Conservation (phyloP, 1,139 yeast species). For the Nematodospora anomalae region DNA sequence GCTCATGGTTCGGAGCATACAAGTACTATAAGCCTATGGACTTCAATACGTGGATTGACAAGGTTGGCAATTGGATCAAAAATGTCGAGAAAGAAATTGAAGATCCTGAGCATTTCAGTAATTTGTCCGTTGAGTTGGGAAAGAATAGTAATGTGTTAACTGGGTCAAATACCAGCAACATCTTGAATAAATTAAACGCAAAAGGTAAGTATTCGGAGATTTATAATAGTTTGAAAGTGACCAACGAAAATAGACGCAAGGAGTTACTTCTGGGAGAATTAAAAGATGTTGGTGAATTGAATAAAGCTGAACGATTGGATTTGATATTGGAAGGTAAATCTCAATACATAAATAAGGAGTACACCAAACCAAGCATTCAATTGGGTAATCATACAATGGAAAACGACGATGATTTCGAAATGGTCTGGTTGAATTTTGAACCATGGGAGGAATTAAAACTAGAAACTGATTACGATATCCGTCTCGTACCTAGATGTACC, state of each 20-base stretch:
- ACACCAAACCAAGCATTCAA: slow-evolving; percentile 38
- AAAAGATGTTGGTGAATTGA: slow-evolving; percentile 34
- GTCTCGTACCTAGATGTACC: slow-evolving; percentile 39
- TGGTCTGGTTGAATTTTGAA: slow-evolving; percentile 49
- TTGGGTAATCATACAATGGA: slow-evolving; percentile 39
- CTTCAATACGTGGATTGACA: slow-evolving; percentile 45
- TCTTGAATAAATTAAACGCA: slow-evolving; percentile 16
- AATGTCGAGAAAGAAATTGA: slow-evolving; percentile 17
- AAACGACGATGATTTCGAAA: slow-evolving; percentile 43
- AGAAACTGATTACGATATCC: slow-evolving; percentile 46
- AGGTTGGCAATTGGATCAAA: slow-evolving; percentile 32
- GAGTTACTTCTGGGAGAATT: slow-evolving; percentile 29
- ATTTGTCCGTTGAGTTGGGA: slow-evolving; percentile 13
- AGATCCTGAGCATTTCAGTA: slow-evolving; percentile 11
- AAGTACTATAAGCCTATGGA: slow-evolving; percentile 53
- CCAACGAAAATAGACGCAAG: slow-evolving; percentile 22
- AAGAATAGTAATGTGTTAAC: slow-evolving; percentile 8
- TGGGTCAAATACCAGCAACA: slow-evolving; percentile 1
- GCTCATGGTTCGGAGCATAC: slow-evolving; percentile 63
- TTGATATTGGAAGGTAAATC: slow-evolving; percentile 37
- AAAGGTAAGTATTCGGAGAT: slow-evolving; percentile 28
- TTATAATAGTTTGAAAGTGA: slow-evolving; percentile 24
- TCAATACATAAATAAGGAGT: slow-evolving; percentile 22
- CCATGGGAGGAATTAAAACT: slow-evolving; percentile 53
- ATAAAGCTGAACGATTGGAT: slow-evolving; percentile 40